Percentiles rank a stretch among this genome's conserved stretches.
Evolutionary conservation across 495 filamentous ascomycete species (phyloP).

Genomic region (Entonaema liquescens): DNA sequence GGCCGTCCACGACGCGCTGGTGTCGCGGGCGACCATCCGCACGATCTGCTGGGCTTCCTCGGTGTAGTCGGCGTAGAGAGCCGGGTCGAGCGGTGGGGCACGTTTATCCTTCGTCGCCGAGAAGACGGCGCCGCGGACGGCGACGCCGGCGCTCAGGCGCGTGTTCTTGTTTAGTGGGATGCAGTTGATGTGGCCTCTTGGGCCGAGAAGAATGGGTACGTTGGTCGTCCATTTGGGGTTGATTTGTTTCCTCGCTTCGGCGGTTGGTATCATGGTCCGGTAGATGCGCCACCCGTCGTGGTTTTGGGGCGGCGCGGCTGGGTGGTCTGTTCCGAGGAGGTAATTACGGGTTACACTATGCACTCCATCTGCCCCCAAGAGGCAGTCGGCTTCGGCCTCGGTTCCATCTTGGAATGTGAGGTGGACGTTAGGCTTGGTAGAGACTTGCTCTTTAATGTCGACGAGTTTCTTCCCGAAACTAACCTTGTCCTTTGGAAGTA

Average conservation of each 20-base stretch:
- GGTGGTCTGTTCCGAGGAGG: slow-evolving; percentile 51
- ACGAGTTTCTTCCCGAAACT: slow-evolving; percentile 46
- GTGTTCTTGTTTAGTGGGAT: slow-evolving; percentile 53
- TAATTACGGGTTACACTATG: slow-evolving; percentile 51
- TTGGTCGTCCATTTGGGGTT: slow-evolving; percentile 42
- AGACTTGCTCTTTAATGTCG: slow-evolving; percentile 30
- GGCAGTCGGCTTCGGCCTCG: slow-evolving; percentile 42
- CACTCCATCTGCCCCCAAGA: slow-evolving; percentile 61
- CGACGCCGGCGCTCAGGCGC: slow-evolving; percentile 51
- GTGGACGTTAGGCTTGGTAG: slow-evolving; percentile 32
- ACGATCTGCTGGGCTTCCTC: slow-evolving; percentile 48
- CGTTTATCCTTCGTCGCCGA: background rate
- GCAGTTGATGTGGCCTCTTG: slow-evolving; percentile 50
- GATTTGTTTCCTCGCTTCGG: slow-evolving; percentile 42
- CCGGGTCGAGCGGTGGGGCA: slow-evolving; percentile 35
- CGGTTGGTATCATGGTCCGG: slow-evolving; percentile 50
- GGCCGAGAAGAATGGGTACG: slow-evolving; percentile 50
- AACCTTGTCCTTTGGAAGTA: slow-evolving; percentile 41
- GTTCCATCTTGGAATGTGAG: slow-evolving; percentile 51
- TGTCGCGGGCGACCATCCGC: slow-evolving; percentile 44
- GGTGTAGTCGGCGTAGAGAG: slow-evolving; percentile 46
- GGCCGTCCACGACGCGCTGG: slow-evolving; percentile 47
- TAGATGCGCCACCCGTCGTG: slow-evolving; percentile 56
- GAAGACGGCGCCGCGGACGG: slow-evolving; percentile 42
- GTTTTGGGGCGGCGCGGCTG: slow-evolving; percentile 51